These are phyloP conservation scores for Suillus weaverae DNA, from an alignment of 768 basidiomycete genomes.

Conservation along the genomic window DNA sequence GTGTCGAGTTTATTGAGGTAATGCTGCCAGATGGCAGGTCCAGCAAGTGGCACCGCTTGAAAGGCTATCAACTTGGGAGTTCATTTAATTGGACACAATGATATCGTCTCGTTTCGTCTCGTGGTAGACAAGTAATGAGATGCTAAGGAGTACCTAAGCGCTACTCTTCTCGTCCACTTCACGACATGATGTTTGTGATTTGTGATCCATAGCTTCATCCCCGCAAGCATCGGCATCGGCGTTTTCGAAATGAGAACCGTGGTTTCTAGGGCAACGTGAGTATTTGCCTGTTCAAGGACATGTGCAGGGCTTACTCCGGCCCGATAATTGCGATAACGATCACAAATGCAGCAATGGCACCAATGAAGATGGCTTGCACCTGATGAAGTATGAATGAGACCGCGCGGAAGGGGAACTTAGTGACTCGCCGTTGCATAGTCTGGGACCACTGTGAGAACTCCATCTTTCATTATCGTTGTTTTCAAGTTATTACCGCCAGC, in stretches of 20 bases:
- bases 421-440: conserved; percentile 57
- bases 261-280: conserved; percentile 45
- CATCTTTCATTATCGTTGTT: conserved; percentile 48
- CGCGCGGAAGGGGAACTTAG: conserved; percentile 25
- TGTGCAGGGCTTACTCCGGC: conserved; percentile 55
- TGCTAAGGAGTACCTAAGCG: neutral
- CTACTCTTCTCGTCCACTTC: neutral
- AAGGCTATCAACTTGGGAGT: neutral
- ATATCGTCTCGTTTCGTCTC: neutral
- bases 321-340: conserved; percentile 77
- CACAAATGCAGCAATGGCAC: conserved; percentile 63
- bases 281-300: neutral
- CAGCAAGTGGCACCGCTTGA: neutral
- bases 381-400: conserved; percentile 31
- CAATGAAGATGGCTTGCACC: conserved; percentile 8
- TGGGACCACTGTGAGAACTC: conserved; percentile 44
- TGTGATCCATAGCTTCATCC: conserved; percentile 41
- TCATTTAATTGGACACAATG: neutral
- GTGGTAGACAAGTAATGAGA: neutral
- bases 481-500: conserved; percentile 65
- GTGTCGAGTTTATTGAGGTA: conserved; percentile 8
- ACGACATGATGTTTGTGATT: conserved; percentile 6
- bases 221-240: conserved; percentile 70
- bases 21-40: neutral
- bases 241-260: conserved; percentile 82